A percentile compares a stretch with the other conserved stretches of the same genome.
Evolutionary conservation across 108 stramenopile species (phyloP).

Genomic region (Cyclotella sp.): DNA sequence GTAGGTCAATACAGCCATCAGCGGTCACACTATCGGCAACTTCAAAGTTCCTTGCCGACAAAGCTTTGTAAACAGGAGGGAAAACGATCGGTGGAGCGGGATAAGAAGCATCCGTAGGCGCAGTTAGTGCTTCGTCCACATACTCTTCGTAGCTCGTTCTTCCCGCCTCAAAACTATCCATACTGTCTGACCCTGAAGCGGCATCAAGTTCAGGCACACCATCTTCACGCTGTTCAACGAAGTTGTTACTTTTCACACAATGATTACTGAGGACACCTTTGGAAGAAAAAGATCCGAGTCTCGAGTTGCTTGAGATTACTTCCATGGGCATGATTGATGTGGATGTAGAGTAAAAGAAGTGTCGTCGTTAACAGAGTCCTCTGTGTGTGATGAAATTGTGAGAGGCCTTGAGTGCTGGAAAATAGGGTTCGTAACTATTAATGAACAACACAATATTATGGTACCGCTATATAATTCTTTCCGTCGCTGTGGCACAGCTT

Average conservation of each 20-base stretch:
- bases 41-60: background rate
- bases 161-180: background rate
- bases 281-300: background rate
- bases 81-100: background rate
- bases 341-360: no score
- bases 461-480: no score
- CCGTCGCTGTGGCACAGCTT: no score
- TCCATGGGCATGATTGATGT: background rate
- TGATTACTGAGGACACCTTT: background rate
- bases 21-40: background rate
- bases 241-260: background rate
- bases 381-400: no score
- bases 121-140: background rate
- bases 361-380: no score
- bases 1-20: background rate
- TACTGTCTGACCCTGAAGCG: background rate
- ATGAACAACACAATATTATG: no score
- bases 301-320: background rate
- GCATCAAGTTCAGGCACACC: slow-evolving; percentile 1
- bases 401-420: no score
- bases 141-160: no score
- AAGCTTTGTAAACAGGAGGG: background rate
- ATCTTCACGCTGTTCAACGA: background rate
- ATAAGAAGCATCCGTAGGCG: background rate
- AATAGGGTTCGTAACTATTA: no score